Conservation (phyloP, 768 basidiomycete genomes). For the Brasilioporus rufonigricans region DNA sequence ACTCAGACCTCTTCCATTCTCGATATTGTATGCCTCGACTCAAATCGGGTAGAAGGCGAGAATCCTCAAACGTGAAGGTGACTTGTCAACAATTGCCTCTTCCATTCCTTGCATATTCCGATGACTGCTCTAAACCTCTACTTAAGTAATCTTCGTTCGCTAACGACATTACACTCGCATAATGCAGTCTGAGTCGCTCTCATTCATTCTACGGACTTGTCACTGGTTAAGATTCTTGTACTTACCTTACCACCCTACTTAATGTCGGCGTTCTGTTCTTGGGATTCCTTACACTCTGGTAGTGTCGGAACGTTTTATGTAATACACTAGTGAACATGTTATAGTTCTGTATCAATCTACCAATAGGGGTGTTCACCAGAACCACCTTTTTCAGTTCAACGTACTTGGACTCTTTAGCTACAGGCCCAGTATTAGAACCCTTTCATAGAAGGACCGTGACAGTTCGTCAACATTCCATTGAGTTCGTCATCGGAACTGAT, state of each 20-base stretch:
- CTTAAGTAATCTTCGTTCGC: background rate
- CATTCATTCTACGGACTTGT: background rate
- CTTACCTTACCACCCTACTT: background rate
- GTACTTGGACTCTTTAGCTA: too few relatives aligned
- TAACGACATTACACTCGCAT: background rate
- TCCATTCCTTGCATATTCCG: too few relatives aligned
- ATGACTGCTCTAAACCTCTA: too few relatives aligned
- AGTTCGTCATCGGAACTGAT: too few relatives aligned
- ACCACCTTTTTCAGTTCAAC: too few relatives aligned
- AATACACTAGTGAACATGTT: too few relatives aligned
- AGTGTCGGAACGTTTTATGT: background rate
- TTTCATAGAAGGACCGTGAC: too few relatives aligned
- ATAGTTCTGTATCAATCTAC: too few relatives aligned
- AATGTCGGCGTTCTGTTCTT: background rate
- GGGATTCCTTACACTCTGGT: background rate
- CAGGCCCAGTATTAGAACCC: too few relatives aligned
- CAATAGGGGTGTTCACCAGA: too few relatives aligned
- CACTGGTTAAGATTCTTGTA: background rate
- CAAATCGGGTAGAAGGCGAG: background rate
- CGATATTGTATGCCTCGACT: background rate
- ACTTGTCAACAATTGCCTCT: background rate
- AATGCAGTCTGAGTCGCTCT: background rate
- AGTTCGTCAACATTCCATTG: too few relatives aligned
- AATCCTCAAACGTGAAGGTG: background rate
- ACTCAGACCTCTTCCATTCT: slow-evolving; percentile 4